Base-by-base conservation (phyloP, 176 grass and related monocot species). In the Carex littledalei region DNA sequence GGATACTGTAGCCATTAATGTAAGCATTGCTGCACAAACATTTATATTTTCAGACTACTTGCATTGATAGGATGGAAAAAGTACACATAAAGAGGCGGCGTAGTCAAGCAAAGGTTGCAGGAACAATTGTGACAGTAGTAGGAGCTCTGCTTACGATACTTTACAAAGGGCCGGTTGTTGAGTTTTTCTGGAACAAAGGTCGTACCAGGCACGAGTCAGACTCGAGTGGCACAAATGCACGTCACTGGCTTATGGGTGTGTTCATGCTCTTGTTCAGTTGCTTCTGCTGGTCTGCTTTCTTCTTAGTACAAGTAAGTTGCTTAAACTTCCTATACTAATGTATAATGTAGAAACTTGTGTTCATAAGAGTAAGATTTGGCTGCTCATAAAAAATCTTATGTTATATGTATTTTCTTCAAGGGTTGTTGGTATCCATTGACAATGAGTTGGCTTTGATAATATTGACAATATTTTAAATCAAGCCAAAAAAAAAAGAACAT, bases 221-320 rank as follows among this genome's bases (percentile, higher is more conserved):
- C 55, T 65, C 6, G 10, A 63, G 77, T 34, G 66, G n/a, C 20
- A 82, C 94, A 54, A 82, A 87, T 79, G 87, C 81, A n/a, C 65
- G 78, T 12, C 89, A 91, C 65, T 97, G 90, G 89, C 87, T 97
- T 61, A 63, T 81, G 75, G 94, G 94, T 45, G 87, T 83, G 7
- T 67, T 97, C 65, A 94, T 97, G 94, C 85, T 97, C 13, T 8
- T 97, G 43, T 84, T 90, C 74, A 94, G 94, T 76, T 92, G 88
- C 87, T 94, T 97, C 84, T 91, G 90, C 71, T 97, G 94, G 94
- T 94, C 94, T 13, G 86, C 81, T 49, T 97, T 97, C 87, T 94
- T 97, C 87, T 75, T 97, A 21, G 78, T 97, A 53, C 94, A 97
- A 84, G 94, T 92, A 88, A 83, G 62, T 45, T 78, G 24, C 45